phyloP scores from a whole-genome alignment of 2,329 filamentous ascomycete species.

The Verticillium tricorpus region DNA sequence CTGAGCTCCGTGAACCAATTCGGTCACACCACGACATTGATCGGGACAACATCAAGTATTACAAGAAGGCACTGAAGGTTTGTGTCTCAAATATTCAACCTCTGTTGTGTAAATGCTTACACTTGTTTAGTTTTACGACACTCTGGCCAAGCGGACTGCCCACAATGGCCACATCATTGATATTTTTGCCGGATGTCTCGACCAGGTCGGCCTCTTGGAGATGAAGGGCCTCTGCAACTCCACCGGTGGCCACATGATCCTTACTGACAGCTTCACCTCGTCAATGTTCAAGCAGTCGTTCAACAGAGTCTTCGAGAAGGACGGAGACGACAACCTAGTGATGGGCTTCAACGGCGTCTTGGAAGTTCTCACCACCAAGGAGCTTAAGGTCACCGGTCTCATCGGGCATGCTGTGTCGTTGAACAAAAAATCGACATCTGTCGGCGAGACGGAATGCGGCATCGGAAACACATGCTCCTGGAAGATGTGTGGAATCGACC shows the following conservation, averaged over 20 bases:
- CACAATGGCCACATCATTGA: constrained; percentile 98
- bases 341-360: constrained; percentile 99
- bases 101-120: constrained; percentile 1
- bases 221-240: constrained; percentile 98
- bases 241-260: constrained; percentile 95
- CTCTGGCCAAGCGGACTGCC: constrained; percentile 84
- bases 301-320: constrained; percentile 94
- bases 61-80: constrained; percentile 97
- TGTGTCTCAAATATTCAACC: constrained; percentile 11
- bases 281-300: constrained; percentile 99
- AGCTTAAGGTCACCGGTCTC: constrained; percentile 93
- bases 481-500: constrained; percentile 99
- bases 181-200: constrained; percentile 94
- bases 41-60: constrained; percentile 98
- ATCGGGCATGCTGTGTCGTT: constrained; percentile 95
- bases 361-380: constrained; percentile 95
- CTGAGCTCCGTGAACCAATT: constrained; percentile 92
- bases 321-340: constrained; percentile 85
- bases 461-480: constrained; percentile 98
- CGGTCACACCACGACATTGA: constrained; percentile 99
- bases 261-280: constrained; percentile 97
- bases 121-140: constrained; percentile 75
- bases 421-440: constrained; percentile 96
- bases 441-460: constrained; percentile 96
- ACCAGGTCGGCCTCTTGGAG: constrained; percentile 93